Evolutionary conservation across 202 grass and related monocot species (phyloP), one percentile per base, ranked within the genome.

Genomic region (Setaria viridis): DNA sequence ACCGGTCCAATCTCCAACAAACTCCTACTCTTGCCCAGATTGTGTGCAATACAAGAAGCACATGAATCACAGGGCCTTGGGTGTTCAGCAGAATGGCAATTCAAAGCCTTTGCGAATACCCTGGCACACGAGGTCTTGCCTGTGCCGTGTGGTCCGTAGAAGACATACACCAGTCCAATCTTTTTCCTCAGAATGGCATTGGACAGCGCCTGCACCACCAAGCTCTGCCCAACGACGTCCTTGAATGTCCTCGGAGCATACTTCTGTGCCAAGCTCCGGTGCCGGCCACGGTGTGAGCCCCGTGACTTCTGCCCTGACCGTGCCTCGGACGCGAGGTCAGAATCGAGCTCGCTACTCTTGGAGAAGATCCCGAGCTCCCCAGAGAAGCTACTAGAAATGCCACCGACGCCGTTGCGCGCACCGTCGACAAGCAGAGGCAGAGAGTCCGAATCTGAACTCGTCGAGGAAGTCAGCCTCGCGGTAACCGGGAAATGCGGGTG

Each of bases 91-190:
- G 97, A 94, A 35, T 89, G 93, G 73, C 97, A 99, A 89, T 96
- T 95, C 90, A 99, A 70, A 62, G 93, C 93, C 82, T 99, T 99
- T 4, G 93, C 88, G 59, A 96, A 99, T 51, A 96, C 90, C 70
- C 91, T 85, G 41, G 96, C 96, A n/a, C 96, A 99, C 7, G 96
- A 91, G 29, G 96, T 94, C 75, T 99, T 99, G 68, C 96, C 96
- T 46, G 96, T 96, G 2, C 96, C 96, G 9, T 92, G 93, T 19
- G 88, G 88, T 20, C 96, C 96, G 7, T 94, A 99, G 72, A 99
- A 99, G 72, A 94, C 90, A 85, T 99, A 96, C 51, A 99, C 82
- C 62, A 82, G 84, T 9, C 93, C 91, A 25, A 99, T 82, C 79
- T 91, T 99, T 74, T 80, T 90, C 77, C 83, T 92, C 16, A 91